Evolutionary conservation across 1,139 yeast species (phyloP), one percentile per base, ranked within the genome.

Genomic region (Tardiomyces digboiensis): DNA sequence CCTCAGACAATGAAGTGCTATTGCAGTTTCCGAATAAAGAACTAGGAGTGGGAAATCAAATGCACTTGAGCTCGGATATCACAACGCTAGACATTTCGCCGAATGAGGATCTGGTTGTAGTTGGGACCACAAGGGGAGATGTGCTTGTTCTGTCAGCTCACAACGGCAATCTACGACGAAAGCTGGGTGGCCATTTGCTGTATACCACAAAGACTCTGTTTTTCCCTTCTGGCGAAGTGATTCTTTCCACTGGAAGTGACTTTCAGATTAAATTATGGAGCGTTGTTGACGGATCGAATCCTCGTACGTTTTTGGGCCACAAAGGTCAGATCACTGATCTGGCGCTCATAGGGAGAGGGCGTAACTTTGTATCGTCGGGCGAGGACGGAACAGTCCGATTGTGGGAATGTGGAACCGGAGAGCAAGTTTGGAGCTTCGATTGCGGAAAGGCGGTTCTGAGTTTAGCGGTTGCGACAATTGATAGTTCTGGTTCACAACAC

Each of bases 361-460:
- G 88, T 29, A 81, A 82, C 53, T 67, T 82, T 47, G 47, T 80
- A 29, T 71, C 62, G 19, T 44, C 41, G 42, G 50, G 51, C 4
- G 37, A 19, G 8, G 82, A 79, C 54, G 84, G 84, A 0, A 57
- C 73, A 0, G 65, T 79, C 2, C 65, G 65, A 40, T 53, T 82
- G 29, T 82, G 86, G 86, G 89, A 82, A 53, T 75, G 84, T 57
- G 80, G 83, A 0, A 58, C 74, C 1, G 85, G 79, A 0, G 45
- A 57, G 18, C 54, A 61, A 2, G 55, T 80, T n/a, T 26, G 33
- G 33, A 3, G 16, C 5, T 16, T 5, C 10, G 33, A 26, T 4
- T 5, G 12, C 14, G 33, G 33, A 8, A 26, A 8, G 10, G 33
- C 16, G 33, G 33, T 26, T 16, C 12, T 13, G 29, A 39, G 49